phyloP scores from a whole-genome alignment of 768 basidiomycete genomes.

The Leccinum ochraceum region DNA sequence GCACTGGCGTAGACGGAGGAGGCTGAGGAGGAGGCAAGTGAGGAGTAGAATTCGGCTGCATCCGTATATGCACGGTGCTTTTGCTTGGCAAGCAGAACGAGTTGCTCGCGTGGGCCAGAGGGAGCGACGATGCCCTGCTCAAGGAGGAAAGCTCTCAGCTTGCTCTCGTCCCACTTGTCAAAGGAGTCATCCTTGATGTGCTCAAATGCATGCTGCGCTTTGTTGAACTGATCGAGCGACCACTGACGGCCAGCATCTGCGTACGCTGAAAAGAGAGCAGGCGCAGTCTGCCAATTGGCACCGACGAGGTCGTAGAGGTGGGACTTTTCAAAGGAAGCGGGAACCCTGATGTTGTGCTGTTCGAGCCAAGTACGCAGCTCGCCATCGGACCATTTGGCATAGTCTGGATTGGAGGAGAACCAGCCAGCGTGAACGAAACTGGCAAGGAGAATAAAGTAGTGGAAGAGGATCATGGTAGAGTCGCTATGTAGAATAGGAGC shows the following conservation, averaged over 20 bases:
- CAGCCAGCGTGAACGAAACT: conserved; percentile 47
- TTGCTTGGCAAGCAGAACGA: conserved; percentile 74
- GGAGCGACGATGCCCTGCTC: conserved; percentile 87
- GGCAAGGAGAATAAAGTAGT: conserved; percentile 33
- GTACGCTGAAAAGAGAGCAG: conserved; percentile 36
- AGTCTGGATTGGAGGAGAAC: conserved; percentile 47
- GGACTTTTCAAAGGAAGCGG: conserved; percentile 42
- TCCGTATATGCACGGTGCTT: conserved; percentile 60
- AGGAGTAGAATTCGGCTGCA: conserved; percentile 58
- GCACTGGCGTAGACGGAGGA: conserved; percentile 55
- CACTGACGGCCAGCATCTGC: conserved; percentile 40
- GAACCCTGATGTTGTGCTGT: conserved; percentile 59
- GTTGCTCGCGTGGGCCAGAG: conserved; percentile 73
- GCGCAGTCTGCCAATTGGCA: conserved; percentile 52
- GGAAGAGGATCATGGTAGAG: conserved; percentile 15
- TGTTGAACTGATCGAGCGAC: conserved; percentile 63
- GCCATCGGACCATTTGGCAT: conserved; percentile 57
- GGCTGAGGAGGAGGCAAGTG: conserved; percentile 47
- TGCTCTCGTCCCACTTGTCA: conserved; percentile 84
- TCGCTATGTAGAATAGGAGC: background rate
- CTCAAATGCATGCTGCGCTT: conserved; percentile 63
- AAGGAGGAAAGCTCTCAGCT: conserved; percentile 79
- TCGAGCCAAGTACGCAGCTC: conserved; percentile 72
- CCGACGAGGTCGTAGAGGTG: conserved; percentile 53
- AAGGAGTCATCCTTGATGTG: conserved; percentile 61